phyloP scores from a whole-genome alignment of 139 green algal genomes.

The Spirogloea muscicola region DNA sequence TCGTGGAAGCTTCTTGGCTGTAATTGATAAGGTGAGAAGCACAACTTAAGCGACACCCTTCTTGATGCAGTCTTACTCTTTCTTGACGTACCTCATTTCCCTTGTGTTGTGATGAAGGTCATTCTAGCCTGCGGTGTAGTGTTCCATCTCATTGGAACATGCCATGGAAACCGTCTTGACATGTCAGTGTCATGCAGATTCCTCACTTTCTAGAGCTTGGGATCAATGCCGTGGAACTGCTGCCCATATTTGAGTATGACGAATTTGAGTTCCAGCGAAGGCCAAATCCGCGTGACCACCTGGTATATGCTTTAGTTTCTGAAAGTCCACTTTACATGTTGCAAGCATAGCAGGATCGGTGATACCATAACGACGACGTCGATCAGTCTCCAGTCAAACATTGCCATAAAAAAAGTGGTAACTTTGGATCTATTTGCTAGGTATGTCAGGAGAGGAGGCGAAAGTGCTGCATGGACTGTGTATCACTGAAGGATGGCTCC shows the following conservation, averaged over 20 bases:
- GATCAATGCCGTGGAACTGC: constrained; percentile 92
- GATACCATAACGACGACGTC: too few species aligned
- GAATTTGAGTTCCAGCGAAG: constrained; percentile 93
- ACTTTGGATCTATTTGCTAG: too few species aligned
- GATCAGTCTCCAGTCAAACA: too few species aligned
- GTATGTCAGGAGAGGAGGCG: too few species aligned
- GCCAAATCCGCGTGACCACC: constrained; percentile 51
- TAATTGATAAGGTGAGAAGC: constrained; percentile 64
- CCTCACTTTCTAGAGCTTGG: constrained; percentile 88
- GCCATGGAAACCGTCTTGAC: neutral
- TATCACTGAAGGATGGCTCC: too few species aligned
- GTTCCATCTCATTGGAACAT: too few species aligned
- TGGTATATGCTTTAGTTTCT: too few species aligned
- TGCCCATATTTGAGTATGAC: constrained; percentile 96
- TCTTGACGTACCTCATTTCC: neutral
- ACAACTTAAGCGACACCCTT: neutral
- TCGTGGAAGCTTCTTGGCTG: constrained; percentile 78
- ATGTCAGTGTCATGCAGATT: constrained; percentile 53
- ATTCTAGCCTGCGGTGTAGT: neutral
- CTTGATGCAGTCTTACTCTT: neutral
- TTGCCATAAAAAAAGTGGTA: too few species aligned
- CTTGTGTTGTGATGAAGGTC: neutral
- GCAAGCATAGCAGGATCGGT: too few species aligned
- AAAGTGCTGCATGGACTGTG: too few species aligned
- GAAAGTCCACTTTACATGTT: too few species aligned